phyloP scores from a whole-genome alignment of 345 rosid species.

The Gossypium longicalyx region DNA sequence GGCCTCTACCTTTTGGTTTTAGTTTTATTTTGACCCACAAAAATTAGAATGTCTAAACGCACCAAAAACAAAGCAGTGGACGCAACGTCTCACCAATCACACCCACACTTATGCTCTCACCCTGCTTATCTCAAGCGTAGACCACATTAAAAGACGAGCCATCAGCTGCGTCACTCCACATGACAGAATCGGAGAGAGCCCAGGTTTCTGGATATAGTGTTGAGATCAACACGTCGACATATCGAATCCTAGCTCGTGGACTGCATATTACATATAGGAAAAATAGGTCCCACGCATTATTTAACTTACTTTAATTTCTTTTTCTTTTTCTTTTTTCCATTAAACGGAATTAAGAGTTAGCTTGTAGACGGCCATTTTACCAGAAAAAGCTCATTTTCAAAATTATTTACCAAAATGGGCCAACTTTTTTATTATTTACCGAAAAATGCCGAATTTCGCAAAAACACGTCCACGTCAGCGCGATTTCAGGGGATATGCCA shows the following conservation, averaged over 20 bases:
- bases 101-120: background rate
- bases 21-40: too few relatives aligned
- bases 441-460: too few relatives aligned
- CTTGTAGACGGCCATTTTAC: too few relatives aligned
- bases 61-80: background rate
- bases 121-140: constrained; percentile 4
- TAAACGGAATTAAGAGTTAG: background rate
- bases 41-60: too few relatives aligned
- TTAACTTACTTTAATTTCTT: too few relatives aligned
- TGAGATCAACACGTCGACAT: background rate
- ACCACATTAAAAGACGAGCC: background rate
- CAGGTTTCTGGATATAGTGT: background rate
- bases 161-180: background rate
- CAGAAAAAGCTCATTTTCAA: too few relatives aligned
- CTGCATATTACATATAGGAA: background rate
- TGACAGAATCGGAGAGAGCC: background rate
- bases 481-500: too few relatives aligned
- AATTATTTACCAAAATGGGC: too few relatives aligned
- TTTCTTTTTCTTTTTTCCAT: too few relatives aligned
- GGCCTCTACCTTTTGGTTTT: too few relatives aligned
- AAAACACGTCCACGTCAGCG: too few relatives aligned
- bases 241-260: background rate
- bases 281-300: background rate
- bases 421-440: too few relatives aligned
- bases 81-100: constrained; percentile 6